A percentile compares a stretch with the other conserved stretches of the same genome.
Conservation (phyloP, 495 filamentous ascomycete species). For the Podospora pseudopauciseta region DNA sequence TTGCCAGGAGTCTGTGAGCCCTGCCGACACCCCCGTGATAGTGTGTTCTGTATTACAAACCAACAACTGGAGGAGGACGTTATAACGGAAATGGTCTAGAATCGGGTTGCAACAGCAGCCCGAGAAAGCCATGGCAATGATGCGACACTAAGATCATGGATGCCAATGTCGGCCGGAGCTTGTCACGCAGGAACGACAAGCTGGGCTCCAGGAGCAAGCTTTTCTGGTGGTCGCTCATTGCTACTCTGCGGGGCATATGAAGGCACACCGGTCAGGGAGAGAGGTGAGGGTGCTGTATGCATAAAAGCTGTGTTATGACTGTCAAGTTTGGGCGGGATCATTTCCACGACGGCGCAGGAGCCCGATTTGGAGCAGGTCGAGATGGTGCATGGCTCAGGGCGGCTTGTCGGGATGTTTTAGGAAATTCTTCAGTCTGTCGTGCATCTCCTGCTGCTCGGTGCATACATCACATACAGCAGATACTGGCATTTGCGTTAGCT, state of each 20-base stretch:
- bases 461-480: not conserved
- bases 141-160: slow-evolving; percentile 1
- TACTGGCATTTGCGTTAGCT: no score
- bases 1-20: not conserved
- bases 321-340: not conserved
- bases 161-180: not conserved
- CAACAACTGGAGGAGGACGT: not conserved
- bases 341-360: not conserved
- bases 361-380: not conserved
- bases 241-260: not conserved
- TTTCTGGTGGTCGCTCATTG: not conserved
- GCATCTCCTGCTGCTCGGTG: not conserved
- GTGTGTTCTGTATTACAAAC: not conserved
- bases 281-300: not conserved
- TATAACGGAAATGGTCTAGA: not conserved
- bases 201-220: not conserved
- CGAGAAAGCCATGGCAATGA: not conserved
- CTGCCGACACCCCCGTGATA: not conserved
- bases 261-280: not conserved
- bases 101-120: not conserved
- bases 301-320: not conserved
- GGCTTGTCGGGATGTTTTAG: not conserved
- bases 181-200: not conserved
- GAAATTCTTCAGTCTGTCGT: not conserved
- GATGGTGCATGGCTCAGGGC: not conserved